Evolutionary conservation across 1,284 basidiomycete species (phyloP).

Genomic region (Melampsora larici-populina): DNA sequence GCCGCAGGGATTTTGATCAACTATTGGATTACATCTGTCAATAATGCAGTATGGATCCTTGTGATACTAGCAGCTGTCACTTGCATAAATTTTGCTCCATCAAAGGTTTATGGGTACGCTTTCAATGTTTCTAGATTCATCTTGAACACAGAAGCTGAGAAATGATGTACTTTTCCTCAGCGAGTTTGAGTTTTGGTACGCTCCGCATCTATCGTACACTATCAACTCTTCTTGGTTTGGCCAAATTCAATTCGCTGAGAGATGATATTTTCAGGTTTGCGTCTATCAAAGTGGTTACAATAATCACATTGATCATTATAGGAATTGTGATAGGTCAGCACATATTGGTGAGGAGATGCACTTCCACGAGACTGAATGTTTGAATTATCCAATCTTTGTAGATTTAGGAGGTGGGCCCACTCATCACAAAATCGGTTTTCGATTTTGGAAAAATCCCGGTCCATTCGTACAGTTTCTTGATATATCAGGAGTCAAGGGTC

Average conservation of each 20-base stretch:
- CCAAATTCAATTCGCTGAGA: not conserved
- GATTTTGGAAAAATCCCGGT: slow-evolving; percentile 55
- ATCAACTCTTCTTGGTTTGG: not conserved
- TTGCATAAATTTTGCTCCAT: slow-evolving; percentile 56
- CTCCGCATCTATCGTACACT: not conserved
- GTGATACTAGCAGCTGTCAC: slow-evolving; percentile 55
- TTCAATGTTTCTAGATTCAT: too few species aligned
- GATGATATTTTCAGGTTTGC: slow-evolving; percentile 55
- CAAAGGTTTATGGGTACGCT: too few species aligned
- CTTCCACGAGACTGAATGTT: not conserved
- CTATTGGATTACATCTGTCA: slow-evolving; percentile 55
- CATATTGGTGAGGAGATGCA: not conserved
- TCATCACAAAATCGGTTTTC: slow-evolving; percentile 46
- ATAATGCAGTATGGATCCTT: slow-evolving; percentile 56
- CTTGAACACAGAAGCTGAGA: not conserved
- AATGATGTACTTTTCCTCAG: not conserved
- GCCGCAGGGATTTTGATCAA: slow-evolving; percentile 55
- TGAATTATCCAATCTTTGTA: not conserved
- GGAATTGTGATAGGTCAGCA: slow-evolving; percentile 29
- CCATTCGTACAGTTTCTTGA: slow-evolving; percentile 55
- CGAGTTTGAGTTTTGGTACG: slow-evolving; percentile 42
- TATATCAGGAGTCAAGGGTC: slow-evolving; percentile 12
- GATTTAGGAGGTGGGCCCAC: slow-evolving; percentile 33
- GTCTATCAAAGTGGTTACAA: slow-evolving; percentile 75
- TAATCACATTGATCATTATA: slow-evolving; percentile 51